Base-by-base conservation (phyloP, 371 early-diverging fungal species). In the Rhizopus microsporus region DNA sequence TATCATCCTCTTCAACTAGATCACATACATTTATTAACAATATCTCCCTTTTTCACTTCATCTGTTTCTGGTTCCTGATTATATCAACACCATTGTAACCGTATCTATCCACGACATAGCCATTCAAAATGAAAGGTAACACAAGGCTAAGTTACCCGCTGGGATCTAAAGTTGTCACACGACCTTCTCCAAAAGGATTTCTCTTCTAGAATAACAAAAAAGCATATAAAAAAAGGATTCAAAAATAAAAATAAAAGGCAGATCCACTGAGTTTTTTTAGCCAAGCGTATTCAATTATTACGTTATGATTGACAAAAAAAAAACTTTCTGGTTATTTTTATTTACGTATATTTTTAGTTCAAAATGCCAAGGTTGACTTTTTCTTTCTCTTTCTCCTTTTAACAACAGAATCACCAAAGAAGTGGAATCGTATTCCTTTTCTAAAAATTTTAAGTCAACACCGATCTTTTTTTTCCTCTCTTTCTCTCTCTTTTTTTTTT, bases 371-470 rank as follows among this genome's bases (percentile, higher is more conserved):
- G 7, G 8, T 23, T 23, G 23, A 23, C 23, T 23, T 23, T 23
- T 23, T 23, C 23, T 23, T 23, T 23, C 23, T 23, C 23, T 23
- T 23, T 23, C 23, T 7, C 46, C 29, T 29, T 12, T n/a, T n/a
- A 46, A 46, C 46, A 7, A 15, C 29, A 17, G 29, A 46, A 46
- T 46, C 46, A 46, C 46, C 46, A 29, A 46, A 46, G 12, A 23
- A 16, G 29, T n/a, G 15, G 15, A 42, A 15, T 3, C 42, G 23
- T 23, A 23, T 23, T 23, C 42, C 10, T 42, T 15, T 42, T 42
- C n/a, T 29, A 46, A 46, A 46, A 23, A 23, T 23, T 23, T 46
- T 17, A 46, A 9, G 29, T 7, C 46, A 29, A 17, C 46, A 29
- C 17, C 8, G 7, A 23, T 13, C n/a, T 43, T 17, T n/a, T 15